Base-by-base conservation (phyloP, 805 yeast species). In the Debaryomyces hansenii region DNA sequence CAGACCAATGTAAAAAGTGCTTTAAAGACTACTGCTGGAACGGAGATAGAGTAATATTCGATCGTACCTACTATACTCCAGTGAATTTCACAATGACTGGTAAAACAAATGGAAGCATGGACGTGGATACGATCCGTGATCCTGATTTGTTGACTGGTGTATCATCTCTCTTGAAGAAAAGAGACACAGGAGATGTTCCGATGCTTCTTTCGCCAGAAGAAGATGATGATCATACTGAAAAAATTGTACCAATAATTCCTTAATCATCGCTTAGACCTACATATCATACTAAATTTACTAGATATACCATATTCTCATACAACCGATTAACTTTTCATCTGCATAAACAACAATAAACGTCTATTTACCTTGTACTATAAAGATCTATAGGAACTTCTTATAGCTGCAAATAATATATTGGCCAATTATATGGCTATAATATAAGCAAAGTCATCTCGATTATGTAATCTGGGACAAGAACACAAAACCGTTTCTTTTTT, bases 11-110 rank as follows among this genome's bases (percentile, higher is more conserved):
- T 47, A 53, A 69, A 48, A 44, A 61, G 46, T 70, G 75, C 40
- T 70, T 70, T 51, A 32, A 54, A n/a, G 54, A 53, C n/a, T 71
- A 71, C 55, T 69, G 75, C 48, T 71, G 76, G 76, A 70, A 70
- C 42, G 75, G 75, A 9, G 48, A 53, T 4, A 32, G 46, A 29
- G 46, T 45, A 14, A 47, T 46, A 5, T 41, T 47, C 11, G 50
- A 49, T 8, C 45, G 44, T 1, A 27, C 49, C 4, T 60, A 58
- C 44, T 41, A 42, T 21, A 54, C 59, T 0, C 62, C 63, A 10
- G 59, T 58, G 4, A 64, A 69, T 41, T 67, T 65, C 48, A 64
- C 71, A 7, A 47, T 50, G 28, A 47, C 41, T 31, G 69, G 69
- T 2, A 53, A 64, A 40, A 67, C 72, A 27, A 62, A 69, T 44